Conservation (phyloP, 2,329 filamentous ascomycete species). For the Chaetomium globosum region DNA sequence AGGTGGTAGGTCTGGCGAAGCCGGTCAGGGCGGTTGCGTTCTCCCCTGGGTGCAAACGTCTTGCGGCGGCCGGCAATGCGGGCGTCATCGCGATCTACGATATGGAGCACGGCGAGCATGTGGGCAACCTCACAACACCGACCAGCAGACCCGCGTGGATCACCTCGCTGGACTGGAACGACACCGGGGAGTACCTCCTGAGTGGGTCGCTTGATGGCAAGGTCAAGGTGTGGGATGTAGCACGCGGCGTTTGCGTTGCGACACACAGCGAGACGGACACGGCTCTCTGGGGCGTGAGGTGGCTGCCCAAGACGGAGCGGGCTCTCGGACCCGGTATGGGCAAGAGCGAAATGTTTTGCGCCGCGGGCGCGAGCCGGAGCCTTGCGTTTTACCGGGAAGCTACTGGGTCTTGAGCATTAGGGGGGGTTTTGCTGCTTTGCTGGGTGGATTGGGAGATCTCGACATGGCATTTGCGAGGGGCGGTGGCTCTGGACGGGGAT, state of each 20-base stretch:
- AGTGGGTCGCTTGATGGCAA: conserved; percentile 91
- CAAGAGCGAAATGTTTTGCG: conserved; percentile 73
- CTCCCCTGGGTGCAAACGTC: conserved; percentile 78
- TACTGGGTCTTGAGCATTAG: conserved; percentile 53
- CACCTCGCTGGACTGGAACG: conserved; percentile 87
- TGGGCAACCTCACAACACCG: conserved; percentile 68
- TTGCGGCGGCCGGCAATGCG: conserved; percentile 89
- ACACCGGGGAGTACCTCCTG: conserved; percentile 86
- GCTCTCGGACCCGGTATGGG: conserved; percentile 42
- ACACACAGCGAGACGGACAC: conserved; percentile 91
- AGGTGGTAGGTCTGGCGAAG: conserved; percentile 70
- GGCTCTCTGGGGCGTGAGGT: conserved; percentile 79
- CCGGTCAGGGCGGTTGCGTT: conserved; percentile 85
- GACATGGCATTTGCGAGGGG: not conserved
- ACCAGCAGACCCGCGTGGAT: conserved; percentile 69
- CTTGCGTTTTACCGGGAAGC: conserved; percentile 85
- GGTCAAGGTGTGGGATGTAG: conserved; percentile 93
- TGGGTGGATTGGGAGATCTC: not conserved
- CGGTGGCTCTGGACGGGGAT: not conserved
- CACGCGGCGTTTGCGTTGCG: conserved; percentile 80
- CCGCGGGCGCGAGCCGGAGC: conserved; percentile 73
- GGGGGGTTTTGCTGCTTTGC: not conserved
- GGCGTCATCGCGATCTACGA: conserved; percentile 90
- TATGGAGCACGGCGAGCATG: conserved; percentile 86
- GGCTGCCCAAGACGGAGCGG: conserved; percentile 71